These are phyloP conservation scores for Paecilomyces sp. DNA, from an alignment of 2,329 filamentous ascomycete genomes.

Conservation along the genomic window DNA sequence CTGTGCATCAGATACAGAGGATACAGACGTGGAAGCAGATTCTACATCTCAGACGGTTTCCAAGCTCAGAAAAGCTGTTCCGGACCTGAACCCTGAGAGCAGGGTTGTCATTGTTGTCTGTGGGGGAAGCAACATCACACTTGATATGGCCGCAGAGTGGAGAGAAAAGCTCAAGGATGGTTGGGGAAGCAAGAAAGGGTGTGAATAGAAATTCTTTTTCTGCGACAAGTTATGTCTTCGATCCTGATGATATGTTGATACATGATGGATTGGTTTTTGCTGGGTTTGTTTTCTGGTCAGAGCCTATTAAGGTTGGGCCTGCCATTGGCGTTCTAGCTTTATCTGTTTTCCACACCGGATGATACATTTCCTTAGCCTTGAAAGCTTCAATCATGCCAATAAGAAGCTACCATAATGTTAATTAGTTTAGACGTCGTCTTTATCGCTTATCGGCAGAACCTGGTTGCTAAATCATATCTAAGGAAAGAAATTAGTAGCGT, in stretches of 20 bases:
- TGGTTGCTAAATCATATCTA: not conserved
- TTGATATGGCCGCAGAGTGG: constrained; percentile 56
- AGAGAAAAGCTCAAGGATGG: constrained; percentile 37
- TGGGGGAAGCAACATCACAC: constrained; percentile 63
- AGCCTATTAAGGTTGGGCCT: not conserved
- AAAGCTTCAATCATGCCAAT: not conserved
- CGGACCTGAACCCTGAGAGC: constrained; percentile 56
- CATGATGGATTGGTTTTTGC: not conserved
- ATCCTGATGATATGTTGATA: not conserved
- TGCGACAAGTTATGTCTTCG: not conserved
- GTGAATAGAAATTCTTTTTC: not conserved
- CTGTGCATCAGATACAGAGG: not conserved
- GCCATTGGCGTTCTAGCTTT: not conserved
- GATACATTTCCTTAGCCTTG: not conserved
- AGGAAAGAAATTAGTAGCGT: not conserved
- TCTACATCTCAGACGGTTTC: constrained; percentile 11
- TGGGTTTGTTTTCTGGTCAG: not conserved
- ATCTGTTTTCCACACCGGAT: not conserved
- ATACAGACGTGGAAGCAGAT: constrained; percentile 1
- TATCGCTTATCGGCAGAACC: not conserved
- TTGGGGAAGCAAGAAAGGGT: constrained; percentile 16
- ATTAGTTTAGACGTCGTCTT: not conserved
- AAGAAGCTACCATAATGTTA: not conserved
- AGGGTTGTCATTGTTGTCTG: constrained; percentile 82
- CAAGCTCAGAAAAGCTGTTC: constrained; percentile 54